Evolutionary conservation across 345 rosid species (phyloP), one percentile per base, ranked within the genome.

Genomic region (Mangifera indica): DNA sequence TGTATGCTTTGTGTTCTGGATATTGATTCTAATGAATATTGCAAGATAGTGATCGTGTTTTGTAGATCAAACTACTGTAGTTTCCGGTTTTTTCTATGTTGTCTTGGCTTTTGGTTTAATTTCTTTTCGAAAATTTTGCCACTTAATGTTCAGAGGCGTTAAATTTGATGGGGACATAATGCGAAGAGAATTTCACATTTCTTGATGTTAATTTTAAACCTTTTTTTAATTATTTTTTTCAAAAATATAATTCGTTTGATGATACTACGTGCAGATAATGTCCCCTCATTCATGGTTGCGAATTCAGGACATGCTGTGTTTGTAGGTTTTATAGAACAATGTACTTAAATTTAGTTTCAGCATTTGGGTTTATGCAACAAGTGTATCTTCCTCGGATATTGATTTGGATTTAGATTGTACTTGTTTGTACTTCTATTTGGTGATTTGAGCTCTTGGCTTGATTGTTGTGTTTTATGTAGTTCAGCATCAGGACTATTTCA

Each of bases 141-240:
- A 45, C 49, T 45, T 45, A 45, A 13, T 45, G 1, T 48, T 14
- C 52, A 48, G 52, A 48, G 52, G 14, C 3, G 1, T 64, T 45
- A 10, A 17, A 64, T 64, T 64, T 46, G 25, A 64, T 24, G 54
- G 68, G 55, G 22, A 24, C 68, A 45, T 45, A 64, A 24, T 64
- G 55, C 18, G 13, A 15, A 24, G 12, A 64, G 53, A 15, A 15
- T 45, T 64, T 65, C 32, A 24, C 21, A 10, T 65, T 24, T 9
- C 55, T 29, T 65, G 20, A 24, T 64, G 29, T 14, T 64, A 45
- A 10, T 64, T 64, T 29, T 3, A 37, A 37, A 42, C 22, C 20
- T 64, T 11, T 24, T 24, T 48, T 46, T 49, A 17, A 0, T 12
- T 25, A 25, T 7, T 29, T 25, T 10, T 56, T 22, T 26, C 13